Evolutionary conservation across 148 eudicot genomes (phyloP).

Genomic region (Amaranthus hypochondriacus): DNA sequence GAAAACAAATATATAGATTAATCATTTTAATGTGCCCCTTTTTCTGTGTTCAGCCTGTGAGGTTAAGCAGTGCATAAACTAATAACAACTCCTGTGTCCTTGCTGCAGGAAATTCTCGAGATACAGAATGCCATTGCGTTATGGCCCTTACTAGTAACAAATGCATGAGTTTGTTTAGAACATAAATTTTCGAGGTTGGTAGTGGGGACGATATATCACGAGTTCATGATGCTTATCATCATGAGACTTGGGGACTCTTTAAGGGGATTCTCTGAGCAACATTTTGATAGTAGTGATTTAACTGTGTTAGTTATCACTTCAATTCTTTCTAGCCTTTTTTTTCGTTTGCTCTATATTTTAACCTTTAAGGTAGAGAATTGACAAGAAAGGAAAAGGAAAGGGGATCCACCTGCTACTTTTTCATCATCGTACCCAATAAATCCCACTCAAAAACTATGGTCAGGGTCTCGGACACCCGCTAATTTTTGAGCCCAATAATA

Average conservation of each 20-base stretch:
- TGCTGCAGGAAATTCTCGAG: slow-evolving; percentile 64
- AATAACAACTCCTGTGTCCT: neutral
- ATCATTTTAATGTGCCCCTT: no score
- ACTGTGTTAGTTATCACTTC: neutral
- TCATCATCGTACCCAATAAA: no score
- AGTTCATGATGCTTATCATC: neutral
- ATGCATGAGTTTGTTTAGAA: slow-evolving; percentile 15
- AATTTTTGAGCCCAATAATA: no score
- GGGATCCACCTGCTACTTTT: no score
- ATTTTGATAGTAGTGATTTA: slow-evolving; percentile 14
- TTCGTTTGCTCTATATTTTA: neutral
- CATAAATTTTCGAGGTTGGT: slow-evolving; percentile 12
- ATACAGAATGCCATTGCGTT: slow-evolving; percentile 68
- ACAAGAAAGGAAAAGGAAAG: no score
- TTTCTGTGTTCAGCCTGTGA: neutral
- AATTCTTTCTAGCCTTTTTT: neutral
- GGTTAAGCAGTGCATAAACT: neutral
- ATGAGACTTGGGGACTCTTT: slow-evolving; percentile 16
- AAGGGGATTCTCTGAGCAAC: slow-evolving; percentile 11
- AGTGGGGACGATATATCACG: slow-evolving; percentile 4
- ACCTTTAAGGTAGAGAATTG: no score
- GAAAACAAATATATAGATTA: no score
- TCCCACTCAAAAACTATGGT: no score
- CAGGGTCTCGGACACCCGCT: no score
- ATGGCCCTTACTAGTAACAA: slow-evolving; percentile 52